Percentiles rank a stretch among this genome's conserved stretches.
These are phyloP conservation scores for Phytophthora pluvialis DNA, from an alignment of 352 stramenopile species.

Conservation along the genomic window DNA sequence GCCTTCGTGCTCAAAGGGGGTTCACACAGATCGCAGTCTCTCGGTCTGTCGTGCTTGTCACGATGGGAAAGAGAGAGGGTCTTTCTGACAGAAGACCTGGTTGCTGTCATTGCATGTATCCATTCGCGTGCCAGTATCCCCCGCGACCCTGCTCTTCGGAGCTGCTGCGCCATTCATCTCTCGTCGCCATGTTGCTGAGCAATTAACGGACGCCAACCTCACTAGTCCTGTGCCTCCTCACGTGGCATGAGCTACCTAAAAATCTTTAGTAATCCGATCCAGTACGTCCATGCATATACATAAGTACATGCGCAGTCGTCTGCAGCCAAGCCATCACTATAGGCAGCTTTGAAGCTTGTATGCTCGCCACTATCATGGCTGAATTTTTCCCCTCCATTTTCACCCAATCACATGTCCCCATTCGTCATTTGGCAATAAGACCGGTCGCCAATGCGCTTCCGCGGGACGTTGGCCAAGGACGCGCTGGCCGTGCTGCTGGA, in stretches of 20 bases:
- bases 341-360: too few species aligned
- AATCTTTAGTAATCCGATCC: conserved; percentile 91
- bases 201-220: conserved; percentile 16
- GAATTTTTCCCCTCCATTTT: conserved; percentile 7
- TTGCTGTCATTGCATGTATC: conserved; percentile 25
- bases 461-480: conserved; percentile 76
- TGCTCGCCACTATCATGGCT: background rate
- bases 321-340: too few species aligned
- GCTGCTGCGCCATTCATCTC: conserved; percentile 24
- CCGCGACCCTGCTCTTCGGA: conserved; percentile 25
- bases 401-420: conserved; percentile 19
- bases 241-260: conserved; percentile 45
- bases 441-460: conserved; percentile 68
- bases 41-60: conserved; percentile 7
- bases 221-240: conserved; percentile 18
- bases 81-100: conserved; percentile 22
- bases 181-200: conserved; percentile 13
- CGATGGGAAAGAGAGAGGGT: conserved; percentile 14
- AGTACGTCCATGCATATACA: conserved; percentile 35
- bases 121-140: conserved; percentile 35
- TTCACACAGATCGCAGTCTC: conserved; percentile 53
- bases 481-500: conserved; percentile 81
- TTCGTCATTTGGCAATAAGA: conserved; percentile 3
- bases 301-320: background rate
- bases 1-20: conserved; percentile 71